These are phyloP conservation scores for Talaromyces adpressus DNA, from an alignment of 495 filamentous ascomycete genomes.

Conservation along the genomic window DNA sequence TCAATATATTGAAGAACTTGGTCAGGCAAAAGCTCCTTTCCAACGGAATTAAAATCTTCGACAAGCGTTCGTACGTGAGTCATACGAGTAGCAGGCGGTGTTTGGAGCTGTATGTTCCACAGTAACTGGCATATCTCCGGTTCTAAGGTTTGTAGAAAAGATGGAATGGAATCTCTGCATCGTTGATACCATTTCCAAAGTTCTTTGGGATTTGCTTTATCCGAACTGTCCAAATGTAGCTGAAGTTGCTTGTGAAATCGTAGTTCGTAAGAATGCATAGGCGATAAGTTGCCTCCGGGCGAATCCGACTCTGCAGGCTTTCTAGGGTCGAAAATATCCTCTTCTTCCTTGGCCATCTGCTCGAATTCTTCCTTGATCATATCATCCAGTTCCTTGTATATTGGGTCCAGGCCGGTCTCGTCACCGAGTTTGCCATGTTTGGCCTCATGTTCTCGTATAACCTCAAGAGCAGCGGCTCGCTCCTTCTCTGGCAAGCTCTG, in stretches of 20 bases:
- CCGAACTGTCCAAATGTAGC: slow-evolving; percentile 15
- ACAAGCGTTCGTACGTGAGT: slow-evolving; percentile 51
- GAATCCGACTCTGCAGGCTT: slow-evolving; percentile 10
- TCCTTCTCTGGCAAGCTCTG: slow-evolving; percentile 32
- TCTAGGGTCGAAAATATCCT: slow-evolving; percentile 27
- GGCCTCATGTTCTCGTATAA: slow-evolving; percentile 28
- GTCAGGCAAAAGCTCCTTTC: slow-evolving; percentile 41
- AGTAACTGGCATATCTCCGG: slow-evolving; percentile 31
- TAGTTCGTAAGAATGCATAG: slow-evolving; percentile 24
- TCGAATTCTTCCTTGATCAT: slow-evolving; percentile 38
- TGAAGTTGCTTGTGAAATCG: slow-evolving; percentile 27
- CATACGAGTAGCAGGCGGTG: slow-evolving; percentile 36
- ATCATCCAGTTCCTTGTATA: slow-evolving; percentile 40
- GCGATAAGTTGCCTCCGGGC: background rate
- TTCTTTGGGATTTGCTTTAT: slow-evolving; percentile 25
- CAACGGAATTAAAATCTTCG: slow-evolving; percentile 53
- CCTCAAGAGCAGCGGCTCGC: slow-evolving; percentile 32
- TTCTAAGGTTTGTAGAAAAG: slow-evolving; percentile 28
- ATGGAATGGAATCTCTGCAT: slow-evolving; percentile 33
- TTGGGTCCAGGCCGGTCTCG: slow-evolving; percentile 20
- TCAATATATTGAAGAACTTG: slow-evolving; percentile 61
- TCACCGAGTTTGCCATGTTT: background rate
- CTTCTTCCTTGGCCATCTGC: slow-evolving; percentile 31
- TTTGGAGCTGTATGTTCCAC: slow-evolving; percentile 39
- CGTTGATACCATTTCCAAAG: slow-evolving; percentile 41